These are phyloP conservation scores for Talaromyces sp. DNA, from an alignment of 2,329 filamentous ascomycete genomes.

Conservation along the genomic window DNA sequence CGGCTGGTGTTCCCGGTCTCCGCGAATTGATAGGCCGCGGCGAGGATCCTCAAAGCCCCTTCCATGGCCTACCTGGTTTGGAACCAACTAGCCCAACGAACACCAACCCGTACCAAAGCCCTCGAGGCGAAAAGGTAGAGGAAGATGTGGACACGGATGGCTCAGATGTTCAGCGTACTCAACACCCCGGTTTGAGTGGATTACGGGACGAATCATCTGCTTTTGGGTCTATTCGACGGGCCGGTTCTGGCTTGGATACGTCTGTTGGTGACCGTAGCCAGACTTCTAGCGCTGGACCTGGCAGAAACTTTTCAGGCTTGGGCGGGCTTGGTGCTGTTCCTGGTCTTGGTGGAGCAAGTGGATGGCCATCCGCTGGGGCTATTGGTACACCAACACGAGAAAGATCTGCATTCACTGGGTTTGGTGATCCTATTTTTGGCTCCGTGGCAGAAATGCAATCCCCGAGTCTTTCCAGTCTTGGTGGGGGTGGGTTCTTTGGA, in stretches of 20 bases:
- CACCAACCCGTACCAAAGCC: slow-evolving; percentile 94
- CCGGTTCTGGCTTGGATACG: slow-evolving; percentile 50
- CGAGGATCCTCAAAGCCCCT: slow-evolving; percentile 50
- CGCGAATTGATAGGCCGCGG: slow-evolving; percentile 55
- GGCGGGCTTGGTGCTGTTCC: slow-evolving; percentile 49
- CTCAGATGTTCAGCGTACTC: slow-evolving; percentile 48
- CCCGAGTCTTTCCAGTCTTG: slow-evolving; percentile 35
- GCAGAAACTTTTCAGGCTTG: slow-evolving; percentile 64
- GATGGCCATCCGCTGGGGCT: slow-evolving; percentile 56
- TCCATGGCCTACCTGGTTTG: slow-evolving; percentile 39
- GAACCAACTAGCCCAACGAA: slow-evolving; percentile 86
- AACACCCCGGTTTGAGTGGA: slow-evolving; percentile 50
- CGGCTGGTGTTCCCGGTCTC: slow-evolving; percentile 53
- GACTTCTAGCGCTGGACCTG: slow-evolving; percentile 77
- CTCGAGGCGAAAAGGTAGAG: slow-evolving; percentile 67
- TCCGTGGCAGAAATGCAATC: slow-evolving; percentile 69
- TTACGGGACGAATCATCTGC: slow-evolving; percentile 47
- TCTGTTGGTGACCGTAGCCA: slow-evolving; percentile 82
- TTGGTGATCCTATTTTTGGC: slow-evolving; percentile 65
- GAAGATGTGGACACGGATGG: slow-evolving; percentile 57
- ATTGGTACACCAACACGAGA: slow-evolving; percentile 70
- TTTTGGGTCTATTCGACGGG: slow-evolving; percentile 55
- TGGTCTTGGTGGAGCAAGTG: slow-evolving; percentile 46
- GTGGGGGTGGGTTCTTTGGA: slow-evolving; percentile 58
- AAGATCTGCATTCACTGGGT: slow-evolving; percentile 47